Conservation (phyloP, 208 protist genomes). For the Angomonas desouzai region DNA sequence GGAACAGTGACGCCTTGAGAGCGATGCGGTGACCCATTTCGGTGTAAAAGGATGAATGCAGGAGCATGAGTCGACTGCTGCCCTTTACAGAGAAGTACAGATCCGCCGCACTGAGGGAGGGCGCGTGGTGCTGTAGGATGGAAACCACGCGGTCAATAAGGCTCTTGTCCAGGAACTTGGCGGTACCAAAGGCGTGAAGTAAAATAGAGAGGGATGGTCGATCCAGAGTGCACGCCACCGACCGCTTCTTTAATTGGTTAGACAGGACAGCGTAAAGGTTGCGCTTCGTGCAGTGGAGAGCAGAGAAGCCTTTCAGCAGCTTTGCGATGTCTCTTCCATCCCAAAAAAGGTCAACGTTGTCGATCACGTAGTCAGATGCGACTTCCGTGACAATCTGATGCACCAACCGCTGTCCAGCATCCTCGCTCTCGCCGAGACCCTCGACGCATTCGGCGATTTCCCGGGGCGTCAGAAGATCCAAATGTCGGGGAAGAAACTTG, state of each 20-base stretch:
- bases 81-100: conserved; percentile 54
- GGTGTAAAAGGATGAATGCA: conserved; percentile 57
- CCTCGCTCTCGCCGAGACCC: conserved; percentile 47
- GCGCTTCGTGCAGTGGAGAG: conserved; percentile 71
- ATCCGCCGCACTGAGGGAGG: conserved; percentile 46
- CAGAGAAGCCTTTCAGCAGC: conserved; percentile 75
- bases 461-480: conserved; percentile 35
- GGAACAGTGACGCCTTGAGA: conserved; percentile 32
- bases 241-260: conserved; percentile 33
- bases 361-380: conserved; percentile 66
- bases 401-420: conserved; percentile 55
- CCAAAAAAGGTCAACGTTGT: conserved; percentile 66
- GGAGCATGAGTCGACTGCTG: conserved; percentile 62
- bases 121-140: conserved; percentile 27
- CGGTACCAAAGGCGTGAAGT: conserved; percentile 64
- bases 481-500: conserved; percentile 28
- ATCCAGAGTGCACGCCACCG: conserved; percentile 44
- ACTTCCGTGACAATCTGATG: conserved; percentile 69
- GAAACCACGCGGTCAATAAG: conserved; percentile 53
- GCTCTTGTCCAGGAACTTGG: conserved; percentile 66
- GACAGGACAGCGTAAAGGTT: conserved; percentile 70
- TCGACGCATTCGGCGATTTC: conserved; percentile 54
- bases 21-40: conserved; percentile 37
- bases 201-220: conserved; percentile 37
- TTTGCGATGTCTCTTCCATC: conserved; percentile 47